Evolutionary conservation across 306 rosid species (phyloP).

Genomic region (Prunus mira): DNA sequence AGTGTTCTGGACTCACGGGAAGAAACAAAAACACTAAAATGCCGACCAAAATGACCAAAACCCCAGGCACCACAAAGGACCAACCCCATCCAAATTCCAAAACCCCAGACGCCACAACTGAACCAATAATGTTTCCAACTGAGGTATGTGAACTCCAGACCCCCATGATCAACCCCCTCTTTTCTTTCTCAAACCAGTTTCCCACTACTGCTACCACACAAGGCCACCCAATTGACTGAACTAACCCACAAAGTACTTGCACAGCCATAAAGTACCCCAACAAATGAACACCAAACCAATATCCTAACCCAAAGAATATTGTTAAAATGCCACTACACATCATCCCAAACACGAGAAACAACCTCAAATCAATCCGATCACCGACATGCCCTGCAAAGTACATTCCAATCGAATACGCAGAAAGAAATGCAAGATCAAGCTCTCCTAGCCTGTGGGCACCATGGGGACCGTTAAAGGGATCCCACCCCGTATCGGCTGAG

Average conservation of each 20-base stretch:
- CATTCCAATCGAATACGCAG: slow-evolving; percentile 79
- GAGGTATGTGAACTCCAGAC: slow-evolving; percentile 92
- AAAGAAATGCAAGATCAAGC: slow-evolving; percentile 83
- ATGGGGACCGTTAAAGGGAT: slow-evolving; percentile 65
- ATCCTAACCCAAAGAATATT: slow-evolving; percentile 71
- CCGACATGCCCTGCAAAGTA: slow-evolving; percentile 82
- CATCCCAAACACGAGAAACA: slow-evolving; percentile 85
- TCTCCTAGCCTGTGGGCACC: slow-evolving; percentile 80
- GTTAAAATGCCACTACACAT: slow-evolving; percentile 81
- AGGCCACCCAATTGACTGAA: slow-evolving; percentile 99
- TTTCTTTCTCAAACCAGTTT: slow-evolving; percentile 75
- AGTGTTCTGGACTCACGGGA: slow-evolving; percentile 60
- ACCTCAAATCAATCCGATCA: slow-evolving; percentile 77
- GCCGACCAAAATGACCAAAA: slow-evolving; percentile 61
- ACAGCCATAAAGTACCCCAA: slow-evolving; percentile 66
- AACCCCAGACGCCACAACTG: slow-evolving; percentile 66
- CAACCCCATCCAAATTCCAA: slow-evolving; percentile 97
- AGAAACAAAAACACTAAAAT: slow-evolving; percentile 72
- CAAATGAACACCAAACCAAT: slow-evolving; percentile 73
- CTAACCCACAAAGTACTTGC: slow-evolving; percentile 77
- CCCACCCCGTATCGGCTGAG: slow-evolving; percentile 60
- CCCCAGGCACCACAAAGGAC: slow-evolving; percentile 86
- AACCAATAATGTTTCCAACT: slow-evolving; percentile 81
- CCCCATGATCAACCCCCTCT: slow-evolving; percentile 94
- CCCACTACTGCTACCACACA: slow-evolving; percentile 91